Evolutionary conservation across 306 rosid species (phyloP).

Genomic region (Medicago ruthenica): DNA sequence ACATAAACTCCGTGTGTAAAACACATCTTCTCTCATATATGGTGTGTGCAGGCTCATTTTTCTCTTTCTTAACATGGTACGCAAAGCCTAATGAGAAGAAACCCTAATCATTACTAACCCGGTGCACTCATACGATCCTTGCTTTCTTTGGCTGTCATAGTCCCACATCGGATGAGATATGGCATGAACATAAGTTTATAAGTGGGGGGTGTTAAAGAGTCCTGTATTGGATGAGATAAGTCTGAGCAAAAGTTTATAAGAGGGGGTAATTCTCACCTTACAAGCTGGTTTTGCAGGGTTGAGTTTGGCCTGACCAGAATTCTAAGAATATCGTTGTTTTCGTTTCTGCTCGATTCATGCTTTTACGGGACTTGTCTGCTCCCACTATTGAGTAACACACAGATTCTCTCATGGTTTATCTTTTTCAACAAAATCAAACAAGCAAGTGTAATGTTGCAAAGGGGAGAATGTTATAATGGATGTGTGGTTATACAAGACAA

Average conservation of each 20-base stretch:
- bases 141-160: background rate
- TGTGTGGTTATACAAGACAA: slow-evolving; percentile 8
- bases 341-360: background rate
- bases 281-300: background rate
- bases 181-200: too few relatives aligned
- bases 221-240: background rate
- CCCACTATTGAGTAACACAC: background rate
- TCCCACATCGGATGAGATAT: background rate
- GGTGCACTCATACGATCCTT: background rate
- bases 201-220: too few relatives aligned
- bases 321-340: background rate
- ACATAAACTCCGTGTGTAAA: too few relatives aligned
- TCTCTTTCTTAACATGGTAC: background rate
- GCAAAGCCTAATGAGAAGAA: background rate
- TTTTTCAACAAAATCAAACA: background rate
- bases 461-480: slow-evolving; percentile 10
- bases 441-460: background rate
- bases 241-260: background rate
- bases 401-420: background rate
- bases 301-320: background rate
- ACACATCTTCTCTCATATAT: too few relatives aligned
- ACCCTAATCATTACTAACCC: background rate
- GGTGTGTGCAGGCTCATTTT: background rate
- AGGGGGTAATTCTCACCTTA: background rate
- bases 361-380: background rate